phyloP scores from a whole-genome alignment of 1,284 basidiomycete species.

The Trichosporon ovoides region DNA sequence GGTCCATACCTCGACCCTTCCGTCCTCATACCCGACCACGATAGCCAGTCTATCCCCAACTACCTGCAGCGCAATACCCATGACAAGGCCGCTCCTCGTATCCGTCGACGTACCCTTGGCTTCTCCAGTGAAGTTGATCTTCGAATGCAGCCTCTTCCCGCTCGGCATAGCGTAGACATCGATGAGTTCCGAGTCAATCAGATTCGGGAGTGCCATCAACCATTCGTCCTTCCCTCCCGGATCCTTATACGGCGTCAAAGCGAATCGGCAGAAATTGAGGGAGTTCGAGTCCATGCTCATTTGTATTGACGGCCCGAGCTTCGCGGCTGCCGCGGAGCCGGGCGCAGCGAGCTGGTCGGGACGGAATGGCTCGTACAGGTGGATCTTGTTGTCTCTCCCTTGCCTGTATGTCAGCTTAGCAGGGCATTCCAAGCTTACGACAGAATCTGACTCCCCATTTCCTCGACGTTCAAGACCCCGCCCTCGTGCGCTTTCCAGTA shows the following conservation, averaged over 20 bases:
- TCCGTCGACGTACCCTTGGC: background rate
- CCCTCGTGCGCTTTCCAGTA: conserved; percentile 74
- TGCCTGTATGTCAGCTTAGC: conserved; percentile 55
- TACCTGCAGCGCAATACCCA: conserved; percentile 67
- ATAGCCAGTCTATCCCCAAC: conserved; percentile 51
- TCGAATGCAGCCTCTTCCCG: conserved; percentile 65
- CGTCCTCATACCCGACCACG: conserved; percentile 73
- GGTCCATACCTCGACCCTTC: conserved; percentile 64
- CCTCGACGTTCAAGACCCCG: conserved; percentile 67
- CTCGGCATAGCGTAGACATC: conserved; percentile 72
- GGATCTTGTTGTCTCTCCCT: conserved; percentile 64
- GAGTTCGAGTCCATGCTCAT: conserved; percentile 78
- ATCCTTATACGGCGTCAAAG: conserved; percentile 47
- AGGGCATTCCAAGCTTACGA: conserved; percentile 57
- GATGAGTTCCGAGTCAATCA: conserved; percentile 70
- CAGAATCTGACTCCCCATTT: conserved; percentile 61
- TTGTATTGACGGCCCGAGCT: conserved; percentile 52
- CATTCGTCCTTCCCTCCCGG: conserved; percentile 44
- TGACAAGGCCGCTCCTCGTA: conserved; percentile 63
- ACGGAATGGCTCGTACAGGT: conserved; percentile 45
- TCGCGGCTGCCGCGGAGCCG: conserved; percentile 34
- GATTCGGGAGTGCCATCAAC: conserved; percentile 72
- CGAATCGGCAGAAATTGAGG: conserved; percentile 82
- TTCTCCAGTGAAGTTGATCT: conserved; percentile 40
- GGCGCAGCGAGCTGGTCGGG: conserved; percentile 52